Base-by-base conservation (phyloP, 805 yeast genomes). In the Ogataea zsoltii region DNA sequence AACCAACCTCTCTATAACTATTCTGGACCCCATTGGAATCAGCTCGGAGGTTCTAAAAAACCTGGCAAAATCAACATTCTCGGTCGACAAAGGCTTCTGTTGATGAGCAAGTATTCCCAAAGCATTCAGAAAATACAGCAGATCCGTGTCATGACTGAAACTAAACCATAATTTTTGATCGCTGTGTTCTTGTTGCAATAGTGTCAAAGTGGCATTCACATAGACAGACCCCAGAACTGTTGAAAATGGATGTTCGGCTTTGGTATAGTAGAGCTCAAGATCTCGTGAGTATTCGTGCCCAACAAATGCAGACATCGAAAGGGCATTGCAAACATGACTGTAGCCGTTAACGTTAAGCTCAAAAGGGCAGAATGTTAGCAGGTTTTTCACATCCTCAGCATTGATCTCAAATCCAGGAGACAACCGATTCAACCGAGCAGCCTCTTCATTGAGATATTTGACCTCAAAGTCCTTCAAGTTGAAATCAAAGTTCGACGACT, bases 71-170 rank as follows among this genome's bases (percentile, higher is more conserved):
- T 66, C 70, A 35, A 79, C 71, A 39, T 67, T 66, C 49, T 70
- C 71, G 13, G 45, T 39, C 15, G 48, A 45, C 5, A 74, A 60
- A 33, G 80, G 69, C 33, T 70, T 68, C 3, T 55, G 45, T 29
- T 57, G 63, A 15, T 77, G 70, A 50, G 70, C 68, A 46, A 74
- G 49, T 51, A 86, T 61, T 7, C 88, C 90, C 38, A 86, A 65
- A 2, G 92, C 86, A 23, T 87, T 69, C 55, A 83, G 67, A 54
- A 75, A 81, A 33, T 82, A 69, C 50, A 80, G 70, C 33, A 87
- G 64, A 50, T 83, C 85, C 31, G 84, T 76, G 61, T 88, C 96
- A 58, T 88, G 96, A 13, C 88, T 73, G 69, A 87, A 83, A 53
- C 81, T 84, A 53, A 85, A 71, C 72, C 83, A 83, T 38, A 85